Percentiles rank a stretch among this genome's conserved stretches.
Conservation (phyloP, 2,329 filamentous ascomycete genomes). For the Diaporthe sp. region DNA sequence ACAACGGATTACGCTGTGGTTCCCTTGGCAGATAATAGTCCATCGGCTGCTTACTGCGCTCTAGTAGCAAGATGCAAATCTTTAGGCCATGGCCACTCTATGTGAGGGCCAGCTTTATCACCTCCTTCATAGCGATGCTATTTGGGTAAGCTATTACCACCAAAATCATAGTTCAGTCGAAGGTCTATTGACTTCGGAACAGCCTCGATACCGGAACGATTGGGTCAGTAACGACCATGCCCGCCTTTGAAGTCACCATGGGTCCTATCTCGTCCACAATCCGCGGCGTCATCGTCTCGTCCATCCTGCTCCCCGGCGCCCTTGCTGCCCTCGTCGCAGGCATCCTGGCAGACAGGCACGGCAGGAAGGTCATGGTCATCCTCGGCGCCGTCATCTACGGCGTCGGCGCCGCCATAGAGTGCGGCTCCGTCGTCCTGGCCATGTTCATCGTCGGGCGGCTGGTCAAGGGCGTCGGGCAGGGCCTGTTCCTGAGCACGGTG, state of each 20-base stretch:
- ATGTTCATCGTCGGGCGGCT: slow-evolving; percentile 69
- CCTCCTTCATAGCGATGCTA: slow-evolving; percentile 41
- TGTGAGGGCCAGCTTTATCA: slow-evolving; percentile 40
- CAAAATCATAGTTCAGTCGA: no score
- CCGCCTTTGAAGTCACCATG: slow-evolving; percentile 61
- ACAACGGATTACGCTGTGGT: no score
- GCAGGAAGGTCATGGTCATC: slow-evolving; percentile 64
- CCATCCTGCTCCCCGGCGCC: slow-evolving; percentile 70
- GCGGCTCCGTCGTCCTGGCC: slow-evolving; percentile 52
- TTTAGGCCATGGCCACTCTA: slow-evolving; percentile 38
- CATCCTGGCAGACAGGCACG: slow-evolving; percentile 65
- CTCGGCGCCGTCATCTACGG: slow-evolving; percentile 66
- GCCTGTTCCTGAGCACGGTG: slow-evolving; percentile 66
- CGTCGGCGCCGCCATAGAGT: slow-evolving; percentile 61
- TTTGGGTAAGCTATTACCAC: slow-evolving; percentile 38
- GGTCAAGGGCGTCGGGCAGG: slow-evolving; percentile 69
- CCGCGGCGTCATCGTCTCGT: slow-evolving; percentile 71
- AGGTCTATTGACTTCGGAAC: neutral
- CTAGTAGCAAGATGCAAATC: slow-evolving; percentile 2
- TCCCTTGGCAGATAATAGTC: neutral
- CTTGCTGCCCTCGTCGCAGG: slow-evolving; percentile 71
- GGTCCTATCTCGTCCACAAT: slow-evolving; percentile 66
- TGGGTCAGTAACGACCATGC: slow-evolving; percentile 71
- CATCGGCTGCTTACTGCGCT: neutral
- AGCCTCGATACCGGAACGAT: slow-evolving; percentile 63